Evolutionary conservation across 768 basidiomycete species (phyloP), one percentile per base, ranked within the genome.

Genomic region (Psilocybe tampanensis): DNA sequence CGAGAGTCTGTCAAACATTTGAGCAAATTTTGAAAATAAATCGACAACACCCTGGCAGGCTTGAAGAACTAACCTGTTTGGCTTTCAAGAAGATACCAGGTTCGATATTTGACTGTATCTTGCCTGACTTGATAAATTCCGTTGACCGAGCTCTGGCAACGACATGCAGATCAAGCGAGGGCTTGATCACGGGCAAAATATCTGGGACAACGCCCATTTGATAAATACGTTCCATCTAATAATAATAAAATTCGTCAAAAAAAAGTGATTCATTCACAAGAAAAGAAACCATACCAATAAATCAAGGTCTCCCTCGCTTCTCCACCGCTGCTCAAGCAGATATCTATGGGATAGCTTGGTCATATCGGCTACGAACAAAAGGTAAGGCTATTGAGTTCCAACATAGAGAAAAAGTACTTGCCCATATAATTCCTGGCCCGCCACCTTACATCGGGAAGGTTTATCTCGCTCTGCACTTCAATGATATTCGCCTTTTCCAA

Each of bases 181-280:
- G 93, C 49, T 80, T 83, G 8, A 96, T 67, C 34, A 75, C 75
- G 0, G 91, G 85, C 17, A 98, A 69, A 11, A 95, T 74, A 66
- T 99, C 96, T 0, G 96, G 95, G 2, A 97, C 79, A 55, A 98
- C 87, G 48, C 87, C 75, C 93, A 97, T 94, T 74, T 95, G 92
- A 63, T 93, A 80, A 44, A 98, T 67, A 67, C 95, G 89, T 68
- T 97, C 92, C 94, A 97, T 97, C 90, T 95, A 66, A 18, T 34
- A 19, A 17, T 11, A 17, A 41, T 36, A 32, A n/a, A 19, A 42
- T n/a, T n/a, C n/a, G n/a, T n/a, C n/a, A n/a, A n/a, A 34, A 29
- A 21, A 15, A 58, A 23, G 11, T 17, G 9, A 51, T 24, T 19
- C 11, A 18, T 26, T 34, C 8, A 21, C 22, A 29, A n/a, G n/a